These are phyloP conservation scores for Blepharisma stoltei DNA, from an alignment of 73 alveolate species.

Conservation along the genomic window DNA sequence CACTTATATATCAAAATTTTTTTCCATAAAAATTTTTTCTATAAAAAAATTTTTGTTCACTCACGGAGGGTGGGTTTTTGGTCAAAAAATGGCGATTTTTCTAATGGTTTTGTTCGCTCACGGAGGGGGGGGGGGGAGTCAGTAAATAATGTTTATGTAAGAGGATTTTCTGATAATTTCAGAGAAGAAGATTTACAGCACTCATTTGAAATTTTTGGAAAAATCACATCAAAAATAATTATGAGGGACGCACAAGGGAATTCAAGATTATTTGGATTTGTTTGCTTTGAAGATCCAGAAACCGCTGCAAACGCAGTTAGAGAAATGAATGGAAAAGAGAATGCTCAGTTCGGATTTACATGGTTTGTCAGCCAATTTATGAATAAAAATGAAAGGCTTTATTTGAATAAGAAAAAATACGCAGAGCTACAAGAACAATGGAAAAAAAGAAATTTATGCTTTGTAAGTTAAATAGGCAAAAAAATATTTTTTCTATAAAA, in stretches of 20 bases:
- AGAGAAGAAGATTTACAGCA: neutral
- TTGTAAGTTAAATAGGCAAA: too few species aligned
- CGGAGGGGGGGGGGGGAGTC: too few species aligned
- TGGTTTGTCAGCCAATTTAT: neutral
- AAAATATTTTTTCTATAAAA: too few species aligned
- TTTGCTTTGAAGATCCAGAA: neutral
- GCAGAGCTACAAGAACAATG: neutral
- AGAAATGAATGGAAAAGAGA: neutral
- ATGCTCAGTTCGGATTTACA: neutral
- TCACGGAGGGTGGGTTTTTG: too few species aligned
- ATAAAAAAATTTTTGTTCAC: too few species aligned
- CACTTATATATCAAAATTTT: too few species aligned
- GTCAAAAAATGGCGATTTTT: too few species aligned
- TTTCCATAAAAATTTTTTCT: too few species aligned
- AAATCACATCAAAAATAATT: neutral
- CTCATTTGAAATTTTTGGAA: neutral
- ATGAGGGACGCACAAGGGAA: neutral
- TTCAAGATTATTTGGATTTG: neutral
- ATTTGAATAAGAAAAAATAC: neutral
- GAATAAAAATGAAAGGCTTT: neutral
- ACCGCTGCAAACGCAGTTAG: neutral
- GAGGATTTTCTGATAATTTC: conserved; percentile 8
- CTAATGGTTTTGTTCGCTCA: too few species aligned
- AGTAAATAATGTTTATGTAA: neutral
- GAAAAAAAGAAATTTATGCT: conserved; percentile 2